These are phyloP conservation scores for Graphilbum sp. DNA, from an alignment of 2,329 filamentous ascomycete species.

Conservation along the genomic window DNA sequence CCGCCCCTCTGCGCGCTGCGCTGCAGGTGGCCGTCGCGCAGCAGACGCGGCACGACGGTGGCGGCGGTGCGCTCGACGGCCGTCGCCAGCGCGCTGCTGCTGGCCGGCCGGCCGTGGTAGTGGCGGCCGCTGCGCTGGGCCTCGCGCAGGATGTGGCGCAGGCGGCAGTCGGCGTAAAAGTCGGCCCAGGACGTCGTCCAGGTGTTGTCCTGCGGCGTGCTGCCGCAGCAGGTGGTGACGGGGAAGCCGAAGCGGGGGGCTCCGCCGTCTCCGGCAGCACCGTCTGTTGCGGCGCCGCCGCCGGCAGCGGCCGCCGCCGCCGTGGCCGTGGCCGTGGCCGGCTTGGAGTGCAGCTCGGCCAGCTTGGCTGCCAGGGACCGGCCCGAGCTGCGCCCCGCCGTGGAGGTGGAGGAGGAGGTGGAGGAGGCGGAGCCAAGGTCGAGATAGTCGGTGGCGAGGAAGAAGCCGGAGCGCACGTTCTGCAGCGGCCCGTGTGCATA, in stretches of 20 bases:
- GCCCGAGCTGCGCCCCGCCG: conserved; percentile 26
- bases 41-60: conserved; percentile 57
- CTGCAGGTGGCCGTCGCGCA: conserved; percentile 47
- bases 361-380: conserved; percentile 57
- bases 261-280: neutral
- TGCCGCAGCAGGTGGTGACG: conserved; percentile 70
- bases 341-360: conserved; percentile 60
- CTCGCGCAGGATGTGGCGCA: conserved; percentile 46
- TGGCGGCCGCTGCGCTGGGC: conserved; percentile 32
- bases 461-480: conserved; percentile 33
- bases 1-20: conserved; percentile 19
- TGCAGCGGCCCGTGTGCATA: conserved; percentile 52
- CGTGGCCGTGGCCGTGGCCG: conserved; percentile 20
- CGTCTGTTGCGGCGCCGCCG: too few relatives aligned
- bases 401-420: too few relatives aligned
- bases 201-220: conserved; percentile 65
- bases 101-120: too few relatives aligned
- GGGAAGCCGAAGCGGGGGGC: conserved; percentile 64
- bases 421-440: too few relatives aligned
- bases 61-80: conserved; percentile 48
- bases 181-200: conserved; percentile 63
- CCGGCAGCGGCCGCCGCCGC: neutral
- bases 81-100: conserved; percentile 44
- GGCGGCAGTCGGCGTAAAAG: conserved; percentile 65
- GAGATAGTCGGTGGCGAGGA: conserved; percentile 66